Evolutionary conservation across 1,139 yeast genomes (phyloP).

Genomic region (Candida frijolesensis): DNA sequence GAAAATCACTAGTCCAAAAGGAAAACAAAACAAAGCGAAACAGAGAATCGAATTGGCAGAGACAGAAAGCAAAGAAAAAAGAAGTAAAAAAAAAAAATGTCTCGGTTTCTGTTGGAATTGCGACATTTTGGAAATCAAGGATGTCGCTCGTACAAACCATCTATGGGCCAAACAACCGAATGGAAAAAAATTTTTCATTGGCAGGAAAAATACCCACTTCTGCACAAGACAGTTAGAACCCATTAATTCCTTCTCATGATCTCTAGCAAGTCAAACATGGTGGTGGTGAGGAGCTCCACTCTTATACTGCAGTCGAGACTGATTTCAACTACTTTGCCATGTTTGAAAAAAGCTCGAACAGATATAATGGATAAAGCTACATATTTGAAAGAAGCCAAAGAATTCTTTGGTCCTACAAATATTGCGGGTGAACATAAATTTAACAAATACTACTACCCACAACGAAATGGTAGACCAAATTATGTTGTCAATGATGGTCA

Average conservation of each 20-base stretch:
- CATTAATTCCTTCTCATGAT: not conserved
- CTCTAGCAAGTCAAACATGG: not conserved
- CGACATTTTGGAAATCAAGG: not conserved
- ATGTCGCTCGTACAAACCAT: not conserved
- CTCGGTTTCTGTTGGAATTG: not conserved
- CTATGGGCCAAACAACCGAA: not conserved
- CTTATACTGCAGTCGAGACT: conserved; percentile 5
- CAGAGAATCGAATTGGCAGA: not conserved
- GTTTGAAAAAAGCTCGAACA: conserved; percentile 9
- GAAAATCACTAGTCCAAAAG: not conserved
- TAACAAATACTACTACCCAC: conserved; percentile 76
- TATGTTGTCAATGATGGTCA: conserved; percentile 67
- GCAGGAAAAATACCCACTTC: not conserved
- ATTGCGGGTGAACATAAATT: conserved; percentile 78
- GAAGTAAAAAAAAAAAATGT: not conserved
- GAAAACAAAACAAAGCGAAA: not conserved
- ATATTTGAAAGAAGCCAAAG: conserved; percentile 10
- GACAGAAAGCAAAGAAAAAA: not conserved
- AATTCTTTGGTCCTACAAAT: conserved; percentile 81
- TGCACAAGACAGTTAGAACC: not conserved
- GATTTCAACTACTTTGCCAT: conserved; percentile 7
- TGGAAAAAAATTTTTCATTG: conserved; percentile 1
- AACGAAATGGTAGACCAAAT: conserved; percentile 72
- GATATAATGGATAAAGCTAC: conserved; percentile 11
- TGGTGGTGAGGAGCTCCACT: conserved; percentile 4